These are phyloP conservation scores for Heterobasidion annosum DNA, from an alignment of 1,284 basidiomycete species.

Conservation along the genomic window DNA sequence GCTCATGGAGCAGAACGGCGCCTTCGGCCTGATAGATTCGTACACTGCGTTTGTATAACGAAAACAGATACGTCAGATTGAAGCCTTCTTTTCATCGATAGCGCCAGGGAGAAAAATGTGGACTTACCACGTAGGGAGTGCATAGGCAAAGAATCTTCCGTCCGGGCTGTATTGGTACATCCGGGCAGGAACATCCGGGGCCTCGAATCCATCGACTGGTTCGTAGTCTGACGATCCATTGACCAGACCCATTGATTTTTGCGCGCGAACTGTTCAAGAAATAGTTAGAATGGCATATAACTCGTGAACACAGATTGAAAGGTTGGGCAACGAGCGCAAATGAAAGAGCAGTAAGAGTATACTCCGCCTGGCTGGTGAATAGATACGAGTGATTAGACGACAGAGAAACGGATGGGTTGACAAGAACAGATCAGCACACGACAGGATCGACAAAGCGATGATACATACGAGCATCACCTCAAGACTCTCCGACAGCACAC, in stretches of 20 bases:
- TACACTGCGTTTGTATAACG: slow-evolving; percentile 35
- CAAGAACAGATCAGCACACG: neutral
- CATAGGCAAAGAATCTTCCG: slow-evolving; percentile 83
- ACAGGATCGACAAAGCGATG: neutral
- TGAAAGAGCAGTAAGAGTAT: slow-evolving; percentile 9
- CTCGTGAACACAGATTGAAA: neutral
- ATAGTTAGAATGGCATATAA: neutral
- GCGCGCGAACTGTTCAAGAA: slow-evolving; percentile 67
- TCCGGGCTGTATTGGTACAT: slow-evolving; percentile 83
- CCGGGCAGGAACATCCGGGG: slow-evolving; percentile 62
- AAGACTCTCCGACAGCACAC: neutral
- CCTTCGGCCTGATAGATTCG: slow-evolving; percentile 72
- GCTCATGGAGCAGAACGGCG: slow-evolving; percentile 62
- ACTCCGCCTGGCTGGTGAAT: neutral
- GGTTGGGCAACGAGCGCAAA: neutral
- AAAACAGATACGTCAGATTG: neutral
- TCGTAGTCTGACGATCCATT: slow-evolving; percentile 75
- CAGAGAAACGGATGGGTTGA: neutral
- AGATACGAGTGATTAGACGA: neutral
- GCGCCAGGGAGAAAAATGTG: neutral
- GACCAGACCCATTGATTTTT: slow-evolving; percentile 87
- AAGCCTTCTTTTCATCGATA: neutral
- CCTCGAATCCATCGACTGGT: slow-evolving; percentile 56
- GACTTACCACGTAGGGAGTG: slow-evolving; percentile 64
- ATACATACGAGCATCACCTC: neutral